Base-by-base conservation (phyloP, 805 yeast genomes). In the Yamadazyma ubonensis region DNA sequence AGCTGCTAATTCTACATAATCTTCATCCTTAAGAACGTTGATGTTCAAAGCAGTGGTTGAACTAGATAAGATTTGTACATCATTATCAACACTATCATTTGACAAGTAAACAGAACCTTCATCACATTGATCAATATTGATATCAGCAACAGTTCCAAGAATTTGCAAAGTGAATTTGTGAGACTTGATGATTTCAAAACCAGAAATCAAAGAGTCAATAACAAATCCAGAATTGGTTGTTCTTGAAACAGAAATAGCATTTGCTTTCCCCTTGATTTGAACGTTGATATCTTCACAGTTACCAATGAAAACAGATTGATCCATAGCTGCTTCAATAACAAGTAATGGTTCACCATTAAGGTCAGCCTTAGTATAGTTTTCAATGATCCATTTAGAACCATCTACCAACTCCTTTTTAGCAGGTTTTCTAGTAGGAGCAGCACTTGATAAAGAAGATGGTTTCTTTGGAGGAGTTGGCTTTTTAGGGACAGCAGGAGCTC, bases 301-400 rank as follows among this genome's bases (percentile, higher is more conserved):
- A 38, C 95, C 95, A 52, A 93, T 84, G 59, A 86, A 89, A 11
- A 93, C 81, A 26, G 95, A 85, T 60, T 93, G 98, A 48, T 83
- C 82, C 76, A 81, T 82, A 50, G 82, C 85, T 22, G 84, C 95
- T 17, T 87, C 89, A 42, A 93, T 71, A 16, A 70, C 69, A 51
- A 86, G 78, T 20, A 83, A 71, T 42, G 81, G 84, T 34, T 76
- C 75, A 36, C 66, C 67, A 6, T 61, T 35, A 4, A 53, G 45
- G 38, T 67, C 73, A 12, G 54, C 51, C 46, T 75, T 79, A 39
- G 82, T 84, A 55, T 69, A 86, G 65, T 90, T 85, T 56, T 88
- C 89, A 40, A 93, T 70, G 49, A 85, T 70, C 99, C 99, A 93
- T 46, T 69, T 69, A 54, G 87, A 84, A 45, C 87, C 84, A 55